These are phyloP conservation scores for Candida insectorum DNA, from an alignment of 805 yeast genomes.

Conservation along the genomic window DNA sequence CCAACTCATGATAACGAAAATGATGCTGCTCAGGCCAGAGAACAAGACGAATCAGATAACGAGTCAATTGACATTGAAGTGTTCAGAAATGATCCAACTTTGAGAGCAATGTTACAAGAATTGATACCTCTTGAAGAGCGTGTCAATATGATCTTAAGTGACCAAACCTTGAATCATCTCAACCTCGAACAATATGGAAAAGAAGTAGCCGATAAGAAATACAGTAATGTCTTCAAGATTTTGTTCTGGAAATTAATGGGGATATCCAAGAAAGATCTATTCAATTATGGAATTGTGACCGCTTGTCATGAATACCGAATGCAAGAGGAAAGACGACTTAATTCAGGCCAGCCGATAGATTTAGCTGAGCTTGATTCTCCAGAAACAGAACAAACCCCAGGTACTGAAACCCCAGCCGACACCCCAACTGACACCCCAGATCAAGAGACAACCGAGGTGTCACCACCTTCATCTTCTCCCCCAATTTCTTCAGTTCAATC, in stretches of 20 bases:
- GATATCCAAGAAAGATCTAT: conserved; percentile 43
- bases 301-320: conserved; percentile 13
- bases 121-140: conserved; percentile 40
- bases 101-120: conserved; percentile 36
- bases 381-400: not conserved
- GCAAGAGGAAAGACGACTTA: conserved; percentile 10
- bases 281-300: conserved; percentile 46
- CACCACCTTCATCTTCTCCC: too few species aligned
- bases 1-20: not conserved
- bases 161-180: conserved; percentile 26
- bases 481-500: too few species aligned
- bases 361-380: too few species aligned
- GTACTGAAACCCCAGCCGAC: not conserved
- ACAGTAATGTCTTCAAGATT: conserved; percentile 24
- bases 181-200: conserved; percentile 46
- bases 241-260: conserved; percentile 60
- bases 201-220: conserved; percentile 32
- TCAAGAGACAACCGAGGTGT: not conserved
- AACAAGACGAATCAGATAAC: conserved; percentile 12
- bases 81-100: conserved; percentile 34
- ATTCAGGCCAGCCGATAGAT: not conserved
- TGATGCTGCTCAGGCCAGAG: too few species aligned
- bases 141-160: conserved; percentile 38
- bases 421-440: not conserved
- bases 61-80: conserved; percentile 26